phyloP scores from a whole-genome alignment of 371 early-diverging fungal genomes.

The Rhizopus delemar region DNA sequence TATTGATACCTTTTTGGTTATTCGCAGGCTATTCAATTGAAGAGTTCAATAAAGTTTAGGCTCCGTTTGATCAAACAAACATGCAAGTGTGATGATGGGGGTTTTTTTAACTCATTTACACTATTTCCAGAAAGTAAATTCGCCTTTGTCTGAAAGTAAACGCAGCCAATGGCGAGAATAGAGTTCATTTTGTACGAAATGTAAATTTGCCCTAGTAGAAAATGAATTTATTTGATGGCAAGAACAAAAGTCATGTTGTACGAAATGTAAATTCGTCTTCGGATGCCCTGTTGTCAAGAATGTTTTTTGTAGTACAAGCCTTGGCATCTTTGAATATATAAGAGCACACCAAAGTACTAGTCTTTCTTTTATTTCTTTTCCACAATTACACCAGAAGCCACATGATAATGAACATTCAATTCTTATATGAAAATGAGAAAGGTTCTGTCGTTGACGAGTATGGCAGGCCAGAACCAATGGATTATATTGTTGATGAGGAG shows the following conservation, averaged over 20 bases:
- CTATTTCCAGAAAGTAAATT: too few relatives aligned
- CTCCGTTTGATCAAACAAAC: background rate
- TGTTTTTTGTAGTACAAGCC: too few relatives aligned
- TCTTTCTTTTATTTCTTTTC: slow-evolving; percentile 6
- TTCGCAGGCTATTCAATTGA: background rate
- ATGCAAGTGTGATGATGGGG: background rate
- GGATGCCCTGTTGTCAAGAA: slow-evolving; percentile 1
- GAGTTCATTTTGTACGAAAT: too few relatives aligned
- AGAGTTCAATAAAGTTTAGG: slow-evolving; percentile 1
- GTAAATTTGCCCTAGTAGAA: too few relatives aligned
- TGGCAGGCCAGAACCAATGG: background rate
- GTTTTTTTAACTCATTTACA: too few relatives aligned
- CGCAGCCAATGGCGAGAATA: too few relatives aligned
- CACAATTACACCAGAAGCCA: slow-evolving; percentile 9
- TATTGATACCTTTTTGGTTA: background rate
- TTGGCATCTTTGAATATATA: slow-evolving; percentile 1
- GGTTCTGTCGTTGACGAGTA: background rate
- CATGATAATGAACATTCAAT: slow-evolving; percentile 8
- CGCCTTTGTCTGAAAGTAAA: too few relatives aligned
- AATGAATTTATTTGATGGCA: too few relatives aligned
- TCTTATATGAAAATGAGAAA: slow-evolving; percentile 1
- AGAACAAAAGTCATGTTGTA: too few relatives aligned
- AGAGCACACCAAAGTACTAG: slow-evolving; percentile 6
- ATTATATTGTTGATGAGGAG: slow-evolving; percentile 4
- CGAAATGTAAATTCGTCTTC: background rate